phyloP scores from a whole-genome alignment of 176 grass and related monocot species.

The Lolium rigidum region DNA sequence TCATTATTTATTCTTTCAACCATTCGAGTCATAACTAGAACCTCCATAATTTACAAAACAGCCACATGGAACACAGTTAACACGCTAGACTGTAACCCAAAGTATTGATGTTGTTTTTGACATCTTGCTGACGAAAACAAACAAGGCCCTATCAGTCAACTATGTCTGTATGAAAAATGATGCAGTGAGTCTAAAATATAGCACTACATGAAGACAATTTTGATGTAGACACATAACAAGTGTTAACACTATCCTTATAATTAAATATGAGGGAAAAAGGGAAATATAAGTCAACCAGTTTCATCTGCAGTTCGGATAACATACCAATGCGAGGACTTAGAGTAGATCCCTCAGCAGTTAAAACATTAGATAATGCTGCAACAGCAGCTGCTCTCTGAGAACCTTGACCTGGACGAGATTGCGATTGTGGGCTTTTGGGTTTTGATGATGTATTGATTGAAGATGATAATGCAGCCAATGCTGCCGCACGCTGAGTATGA shows the following conservation, averaged over 20 bases:
- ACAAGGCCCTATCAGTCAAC: not conserved
- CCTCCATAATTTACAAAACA: conserved; percentile 26
- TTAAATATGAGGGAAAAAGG: not conserved
- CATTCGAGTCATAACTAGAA: not conserved
- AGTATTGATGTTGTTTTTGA: not conserved
- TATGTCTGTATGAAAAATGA: not conserved
- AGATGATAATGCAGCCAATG: conserved; percentile 83
- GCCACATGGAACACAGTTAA: not conserved
- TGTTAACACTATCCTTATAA: not conserved
- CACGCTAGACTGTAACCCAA: not conserved
- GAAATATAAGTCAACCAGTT: conserved; percentile 34
- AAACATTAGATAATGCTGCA: conserved; percentile 81
- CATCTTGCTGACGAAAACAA: conserved; percentile 13
- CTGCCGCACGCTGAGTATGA: conserved; percentile 84
- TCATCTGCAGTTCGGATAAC: conserved; percentile 46
- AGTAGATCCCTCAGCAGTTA: conserved; percentile 72
- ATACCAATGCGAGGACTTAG: conserved; percentile 49
- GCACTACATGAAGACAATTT: conserved; percentile 24
- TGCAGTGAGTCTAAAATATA: conserved; percentile 7
- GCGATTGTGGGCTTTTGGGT: conserved; percentile 48
- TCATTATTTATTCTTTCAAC: not conserved
- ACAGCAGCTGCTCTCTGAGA: conserved; percentile 96
- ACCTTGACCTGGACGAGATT: conserved; percentile 66
- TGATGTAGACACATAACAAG: not conserved
- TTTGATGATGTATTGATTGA: conserved; percentile 73